A percentile compares a stretch with the other conserved stretches of the same genome.
Conservation (phyloP, 2,329 filamentous ascomycete genomes). For the Colletotrichum costaricense region DNA sequence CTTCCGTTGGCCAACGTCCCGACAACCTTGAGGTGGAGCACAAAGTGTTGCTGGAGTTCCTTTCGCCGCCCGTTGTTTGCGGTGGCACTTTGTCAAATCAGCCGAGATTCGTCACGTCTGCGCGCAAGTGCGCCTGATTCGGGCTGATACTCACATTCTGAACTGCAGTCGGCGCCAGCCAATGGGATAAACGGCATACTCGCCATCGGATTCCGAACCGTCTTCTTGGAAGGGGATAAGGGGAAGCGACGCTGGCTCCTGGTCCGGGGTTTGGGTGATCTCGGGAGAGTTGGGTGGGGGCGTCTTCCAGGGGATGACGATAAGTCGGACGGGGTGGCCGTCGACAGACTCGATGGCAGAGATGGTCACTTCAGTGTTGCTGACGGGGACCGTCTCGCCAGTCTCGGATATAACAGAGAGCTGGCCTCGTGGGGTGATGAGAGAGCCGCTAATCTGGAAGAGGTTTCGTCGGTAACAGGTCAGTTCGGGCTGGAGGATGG, state of each 20-base stretch:
- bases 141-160: slow-evolving; percentile 68
- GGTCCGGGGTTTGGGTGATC: slow-evolving; percentile 74
- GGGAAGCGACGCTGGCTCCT: slow-evolving; percentile 86
- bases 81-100: slow-evolving; percentile 71
- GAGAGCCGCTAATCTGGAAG: slow-evolving; percentile 93
- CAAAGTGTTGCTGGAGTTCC: slow-evolving; percentile 96
- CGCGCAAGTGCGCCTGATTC: neutral
- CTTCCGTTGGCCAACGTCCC: slow-evolving; percentile 86
- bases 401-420: slow-evolving; percentile 86
- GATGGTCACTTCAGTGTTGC: slow-evolving; percentile 85
- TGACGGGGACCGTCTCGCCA: slow-evolving; percentile 85
- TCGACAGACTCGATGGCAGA: slow-evolving; percentile 96
- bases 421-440: slow-evolving; percentile 82
- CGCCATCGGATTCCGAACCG: slow-evolving; percentile 72
- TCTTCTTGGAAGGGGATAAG: slow-evolving; percentile 76
- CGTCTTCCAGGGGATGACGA: slow-evolving; percentile 98
- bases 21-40: slow-evolving; percentile 86
- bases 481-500: slow-evolving; percentile 78
- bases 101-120: slow-evolving; percentile 35
- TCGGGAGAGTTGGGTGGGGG: slow-evolving; percentile 83
- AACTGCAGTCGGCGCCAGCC: slow-evolving; percentile 96
- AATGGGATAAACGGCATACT: slow-evolving; percentile 91
- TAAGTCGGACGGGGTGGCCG: slow-evolving; percentile 90
- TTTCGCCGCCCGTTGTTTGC: slow-evolving; percentile 96
- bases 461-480: slow-evolving; percentile 96